Base-by-base conservation (phyloP, 441 rosid genomes). In the Croton laevigatus region DNA sequence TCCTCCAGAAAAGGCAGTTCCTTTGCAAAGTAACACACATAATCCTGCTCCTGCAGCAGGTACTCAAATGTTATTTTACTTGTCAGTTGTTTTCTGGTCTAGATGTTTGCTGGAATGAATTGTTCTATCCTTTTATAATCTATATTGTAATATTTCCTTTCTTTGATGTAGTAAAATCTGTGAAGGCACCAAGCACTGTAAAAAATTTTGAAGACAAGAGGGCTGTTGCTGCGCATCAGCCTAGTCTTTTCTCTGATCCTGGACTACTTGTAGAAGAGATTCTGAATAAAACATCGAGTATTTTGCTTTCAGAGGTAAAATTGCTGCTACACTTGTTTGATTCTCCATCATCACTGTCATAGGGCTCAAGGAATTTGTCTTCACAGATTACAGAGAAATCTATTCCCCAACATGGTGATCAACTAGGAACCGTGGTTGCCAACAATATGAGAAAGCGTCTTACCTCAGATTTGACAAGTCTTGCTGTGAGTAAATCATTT, bases 261-360 rank as follows among this genome's bases (percentile, higher is more conserved):
- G 90, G 72, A 77, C 82, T 76, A 54, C 84, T 94, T 54, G 94
- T 86, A 71, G 90, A 90, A 59, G 90, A 94, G 76, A 79, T 90
- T 73, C 77, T 91, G 64, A 75, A 83, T 61, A 91, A 79, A 75
- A 80, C 86, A 19, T 82, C 91, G 8, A 71, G 87, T 75, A 65
- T 85, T 34, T 59, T 89, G 73, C 83, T 88, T 65, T 83, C 93
- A 20, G 88, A 82, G 74, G 97, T 89, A 81, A 59, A 68, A 60
- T 52, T 14, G 19, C 34, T 36, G 8, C 20, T 42, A 16, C 40
- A 10, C 22, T 32, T 27, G 10, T 40, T 45, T 55, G 13, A 51
- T 27, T n/a, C 64, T 53, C 51, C 44, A 59, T 42, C 27, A 49
- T 12, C 16, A 40, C 22, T 23, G 16, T 38, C 58, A 22, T 22